phyloP scores from a whole-genome alignment of 805 yeast species.

The Ogataea paradorogensis region DNA sequence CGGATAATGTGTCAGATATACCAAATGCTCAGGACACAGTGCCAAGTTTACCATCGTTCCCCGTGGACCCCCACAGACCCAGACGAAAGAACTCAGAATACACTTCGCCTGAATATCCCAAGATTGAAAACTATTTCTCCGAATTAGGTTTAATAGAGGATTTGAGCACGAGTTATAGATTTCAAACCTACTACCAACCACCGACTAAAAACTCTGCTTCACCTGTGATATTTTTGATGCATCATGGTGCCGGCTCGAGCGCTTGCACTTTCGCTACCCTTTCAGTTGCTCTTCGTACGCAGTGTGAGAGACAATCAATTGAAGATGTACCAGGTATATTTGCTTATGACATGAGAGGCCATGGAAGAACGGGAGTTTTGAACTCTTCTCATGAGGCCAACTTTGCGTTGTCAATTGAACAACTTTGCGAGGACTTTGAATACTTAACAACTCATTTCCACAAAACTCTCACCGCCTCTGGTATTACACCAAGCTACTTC shows the following conservation, averaged over 20 bases:
- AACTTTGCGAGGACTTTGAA: constrained; percentile 57
- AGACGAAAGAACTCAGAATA: background rate
- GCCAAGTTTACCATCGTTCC: background rate
- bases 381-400: constrained; percentile 12
- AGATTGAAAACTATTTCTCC: constrained; percentile 37
- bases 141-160: constrained; percentile 23
- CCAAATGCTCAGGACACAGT: background rate
- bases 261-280: constrained; percentile 71
- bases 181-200: constrained; percentile 64
- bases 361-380: constrained; percentile 51
- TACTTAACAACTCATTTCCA: constrained; percentile 44
- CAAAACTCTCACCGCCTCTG: background rate
- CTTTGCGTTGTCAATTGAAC: constrained; percentile 41
- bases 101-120: constrained; percentile 1
- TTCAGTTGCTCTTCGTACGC: constrained; percentile 40
- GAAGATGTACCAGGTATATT: constrained; percentile 57
- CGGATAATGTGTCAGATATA: background rate
- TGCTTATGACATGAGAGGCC: constrained; percentile 81
- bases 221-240: constrained; percentile 65
- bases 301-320: constrained; percentile 27
- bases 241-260: constrained; percentile 96
- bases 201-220: constrained; percentile 20
- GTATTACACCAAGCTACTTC: constrained; percentile 40
- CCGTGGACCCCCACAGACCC: background rate
- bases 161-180: constrained; percentile 29